These are phyloP conservation scores for Eimeria praecox DNA, from an alignment of 169 alveolate genomes.

Conservation along the genomic window DNA sequence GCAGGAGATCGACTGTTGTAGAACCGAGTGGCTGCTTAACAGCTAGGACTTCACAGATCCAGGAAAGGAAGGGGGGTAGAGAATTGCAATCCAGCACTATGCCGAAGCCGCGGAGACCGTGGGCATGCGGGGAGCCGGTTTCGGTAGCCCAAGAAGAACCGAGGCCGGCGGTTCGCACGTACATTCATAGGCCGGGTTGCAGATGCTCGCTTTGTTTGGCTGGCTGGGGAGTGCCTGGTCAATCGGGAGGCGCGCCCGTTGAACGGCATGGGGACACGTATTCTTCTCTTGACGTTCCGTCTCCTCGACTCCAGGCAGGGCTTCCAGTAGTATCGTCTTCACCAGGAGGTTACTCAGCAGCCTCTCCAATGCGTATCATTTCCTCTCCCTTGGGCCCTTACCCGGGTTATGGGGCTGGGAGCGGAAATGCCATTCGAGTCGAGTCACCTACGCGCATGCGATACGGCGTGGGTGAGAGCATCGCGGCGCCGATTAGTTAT, in stretches of 20 bases:
- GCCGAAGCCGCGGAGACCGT: conserved; percentile 73
- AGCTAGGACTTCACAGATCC: background rate
- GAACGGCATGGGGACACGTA: conserved; percentile 13
- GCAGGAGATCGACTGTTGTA: background rate
- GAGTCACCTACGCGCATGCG: background rate
- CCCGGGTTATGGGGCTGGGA: conserved; percentile 26
- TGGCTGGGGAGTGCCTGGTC: background rate
- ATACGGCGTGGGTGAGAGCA: conserved; percentile 9
- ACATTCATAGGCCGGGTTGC: conserved; percentile 66
- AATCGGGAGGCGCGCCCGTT: conserved; percentile 16
- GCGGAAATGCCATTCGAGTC: conserved; percentile 4
- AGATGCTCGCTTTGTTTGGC: conserved; percentile 61
- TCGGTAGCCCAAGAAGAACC: conserved; percentile 20
- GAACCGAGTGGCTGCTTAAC: background rate
- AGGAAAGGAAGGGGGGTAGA: background rate
- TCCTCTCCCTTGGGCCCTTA: conserved; percentile 59
- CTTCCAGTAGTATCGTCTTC: conserved; percentile 62
- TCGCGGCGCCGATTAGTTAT: conserved; percentile 33
- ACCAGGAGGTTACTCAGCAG: conserved; percentile 54
- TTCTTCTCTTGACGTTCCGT: conserved; percentile 17
- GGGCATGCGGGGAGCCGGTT: conserved; percentile 76
- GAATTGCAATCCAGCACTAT: background rate
- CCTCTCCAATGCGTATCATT: conserved; percentile 55
- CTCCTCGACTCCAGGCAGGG: conserved; percentile 63
- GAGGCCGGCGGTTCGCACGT: conserved; percentile 50